Conservation (phyloP, 2,329 filamentous ascomycete species). For the Aspergillus bombycis region DNA sequence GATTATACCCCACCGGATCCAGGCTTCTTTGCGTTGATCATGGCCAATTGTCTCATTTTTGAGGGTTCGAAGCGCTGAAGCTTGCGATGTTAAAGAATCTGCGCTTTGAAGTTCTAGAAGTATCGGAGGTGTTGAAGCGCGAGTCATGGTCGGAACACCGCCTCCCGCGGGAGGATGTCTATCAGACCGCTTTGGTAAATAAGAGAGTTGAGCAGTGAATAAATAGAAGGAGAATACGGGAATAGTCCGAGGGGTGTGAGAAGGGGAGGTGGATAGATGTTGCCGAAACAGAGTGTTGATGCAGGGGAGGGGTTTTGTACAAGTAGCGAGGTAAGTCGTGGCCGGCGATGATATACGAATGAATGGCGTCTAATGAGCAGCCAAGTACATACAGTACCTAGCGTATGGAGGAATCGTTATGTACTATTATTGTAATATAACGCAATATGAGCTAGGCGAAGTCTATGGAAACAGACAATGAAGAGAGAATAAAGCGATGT, state of each 20-base stretch:
- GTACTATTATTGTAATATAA: neutral
- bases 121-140: conserved; percentile 56
- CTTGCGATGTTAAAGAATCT: conserved; percentile 42
- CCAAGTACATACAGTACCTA: neutral
- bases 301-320: conserved; percentile 11
- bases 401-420: neutral
- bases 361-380: neutral
- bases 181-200: conserved; percentile 2
- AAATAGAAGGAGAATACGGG: neutral
- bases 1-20: conserved; percentile 69
- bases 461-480: neutral
- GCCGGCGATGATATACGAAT: neutral
- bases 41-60: conserved; percentile 93
- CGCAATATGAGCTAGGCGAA: neutral
- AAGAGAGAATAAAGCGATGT: neutral
- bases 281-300: neutral
- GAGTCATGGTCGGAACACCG: conserved; percentile 55
- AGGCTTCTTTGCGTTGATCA: conserved; percentile 79
- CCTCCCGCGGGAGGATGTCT: conserved; percentile 30
- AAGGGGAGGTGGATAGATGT: neutral
- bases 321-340: conserved; percentile 3
- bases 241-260: neutral
- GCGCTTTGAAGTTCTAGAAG: conserved; percentile 62
- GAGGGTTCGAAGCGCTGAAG: conserved; percentile 67
- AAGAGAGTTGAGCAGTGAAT: neutral